Percentiles rank a stretch among this genome's conserved stretches.
phyloP scores from a whole-genome alignment of 768 basidiomycete species.

The Mycena alexandri region DNA sequence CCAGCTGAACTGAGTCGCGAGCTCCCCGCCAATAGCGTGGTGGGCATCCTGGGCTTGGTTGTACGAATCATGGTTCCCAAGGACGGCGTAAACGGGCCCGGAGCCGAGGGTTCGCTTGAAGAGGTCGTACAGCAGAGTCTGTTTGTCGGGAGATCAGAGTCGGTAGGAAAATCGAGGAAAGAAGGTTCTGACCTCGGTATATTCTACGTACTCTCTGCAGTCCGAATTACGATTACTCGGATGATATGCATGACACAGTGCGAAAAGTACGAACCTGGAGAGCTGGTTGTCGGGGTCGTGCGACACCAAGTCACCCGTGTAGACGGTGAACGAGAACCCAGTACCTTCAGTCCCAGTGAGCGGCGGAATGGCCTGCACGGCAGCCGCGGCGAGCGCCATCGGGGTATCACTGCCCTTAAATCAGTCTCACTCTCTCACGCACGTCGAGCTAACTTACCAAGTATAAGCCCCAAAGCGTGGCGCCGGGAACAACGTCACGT shows the following conservation, averaged over 20 bases:
- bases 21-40: slow-evolving; percentile 63
- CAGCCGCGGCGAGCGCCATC: slow-evolving; percentile 68
- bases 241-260: too few species aligned
- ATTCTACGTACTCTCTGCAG: slow-evolving; percentile 67
- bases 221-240: too few species aligned
- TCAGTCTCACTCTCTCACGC: background rate
- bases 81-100: slow-evolving; percentile 80
- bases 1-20: slow-evolving; percentile 75
- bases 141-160: background rate
- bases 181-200: slow-evolving; percentile 65
- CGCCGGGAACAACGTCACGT: slow-evolving; percentile 66
- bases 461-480: slow-evolving; percentile 75
- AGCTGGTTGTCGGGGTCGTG: slow-evolving; percentile 78
- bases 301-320: slow-evolving; percentile 80
- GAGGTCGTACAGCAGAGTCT: slow-evolving; percentile 77
- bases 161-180: background rate
- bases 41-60: slow-evolving; percentile 76
- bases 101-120: slow-evolving; percentile 57
- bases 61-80: slow-evolving; percentile 85
- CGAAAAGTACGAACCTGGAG: slow-evolving; percentile 8
- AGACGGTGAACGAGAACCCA: slow-evolving; percentile 76
- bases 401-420: slow-evolving; percentile 68
- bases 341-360: slow-evolving; percentile 70
- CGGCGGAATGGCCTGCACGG: slow-evolving; percentile 74
- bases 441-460: slow-evolving; percentile 56